phyloP scores from a whole-genome alignment of 2,329 filamentous ascomycete species.

The Colletotrichum sp. region DNA sequence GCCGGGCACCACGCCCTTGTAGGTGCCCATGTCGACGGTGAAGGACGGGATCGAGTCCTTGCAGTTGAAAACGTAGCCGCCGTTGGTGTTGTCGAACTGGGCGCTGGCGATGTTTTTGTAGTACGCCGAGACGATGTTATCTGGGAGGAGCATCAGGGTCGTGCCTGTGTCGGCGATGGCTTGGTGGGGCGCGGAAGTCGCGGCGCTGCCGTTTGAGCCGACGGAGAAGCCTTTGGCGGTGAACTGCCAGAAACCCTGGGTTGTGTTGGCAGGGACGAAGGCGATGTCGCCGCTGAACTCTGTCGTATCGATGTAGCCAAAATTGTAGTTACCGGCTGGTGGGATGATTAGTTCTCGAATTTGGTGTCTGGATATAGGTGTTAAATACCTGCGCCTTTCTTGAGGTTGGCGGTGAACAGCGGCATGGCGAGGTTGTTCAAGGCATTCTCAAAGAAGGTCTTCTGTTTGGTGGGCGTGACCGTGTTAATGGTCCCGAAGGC shows the following conservation, averaged over 20 bases:
- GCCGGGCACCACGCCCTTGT: slow-evolving; percentile 38
- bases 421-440: slow-evolving; percentile 29
- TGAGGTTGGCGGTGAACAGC: slow-evolving; percentile 37
- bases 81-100: slow-evolving; percentile 43
- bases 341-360: not conserved
- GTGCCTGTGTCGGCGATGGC: slow-evolving; percentile 75
- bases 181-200: slow-evolving; percentile 24
- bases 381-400: slow-evolving; percentile 34
- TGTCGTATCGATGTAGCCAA: slow-evolving; percentile 54
- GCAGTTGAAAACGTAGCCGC: slow-evolving; percentile 66
- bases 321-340: slow-evolving; percentile 38
- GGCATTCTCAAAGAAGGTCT: slow-evolving; percentile 46
- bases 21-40: slow-evolving; percentile 35
- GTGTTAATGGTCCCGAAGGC: slow-evolving; percentile 48
- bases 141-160: slow-evolving; percentile 65
- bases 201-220: slow-evolving; percentile 34
- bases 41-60: slow-evolving; percentile 49
- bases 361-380: not conserved
- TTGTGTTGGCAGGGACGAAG: slow-evolving; percentile 59
- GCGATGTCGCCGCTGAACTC: slow-evolving; percentile 62
- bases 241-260: slow-evolving; percentile 68
- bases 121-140: slow-evolving; percentile 59
- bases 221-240: slow-evolving; percentile 58
- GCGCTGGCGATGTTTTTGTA: slow-evolving; percentile 62
- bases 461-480: slow-evolving; percentile 40